Conservation (phyloP, 176 grass and related monocot species). For the Luzula sylvatica region DNA sequence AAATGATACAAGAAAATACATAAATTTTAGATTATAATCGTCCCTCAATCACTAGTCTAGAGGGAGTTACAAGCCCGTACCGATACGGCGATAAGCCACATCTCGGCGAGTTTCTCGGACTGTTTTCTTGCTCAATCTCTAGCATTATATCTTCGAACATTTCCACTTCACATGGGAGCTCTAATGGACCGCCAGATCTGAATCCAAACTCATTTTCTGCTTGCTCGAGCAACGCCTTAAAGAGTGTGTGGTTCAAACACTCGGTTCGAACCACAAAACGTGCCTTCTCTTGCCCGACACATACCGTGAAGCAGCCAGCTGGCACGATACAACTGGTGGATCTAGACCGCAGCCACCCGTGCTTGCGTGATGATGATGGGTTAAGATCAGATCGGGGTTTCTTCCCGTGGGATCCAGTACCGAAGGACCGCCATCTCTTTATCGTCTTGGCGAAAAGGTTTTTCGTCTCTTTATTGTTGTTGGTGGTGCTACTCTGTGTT, state of each 20-base stretch:
- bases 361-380: not conserved
- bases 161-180: conserved; percentile 22
- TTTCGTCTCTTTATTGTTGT: conserved; percentile 7
- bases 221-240: conserved; percentile 21
- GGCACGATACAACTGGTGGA: not conserved
- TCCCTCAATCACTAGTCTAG: not conserved
- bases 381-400: not conserved
- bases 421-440: conserved; percentile 14
- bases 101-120: not conserved
- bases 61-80: conserved; percentile 13
- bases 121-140: conserved; percentile 20
- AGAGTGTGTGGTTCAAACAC: conserved; percentile 29
- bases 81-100: not conserved
- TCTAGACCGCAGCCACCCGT: not conserved
- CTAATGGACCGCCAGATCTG: not conserved
- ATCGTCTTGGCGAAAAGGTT: conserved; percentile 13
- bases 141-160: conserved; percentile 19
- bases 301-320: conserved; percentile 23
- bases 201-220: conserved; percentile 13
- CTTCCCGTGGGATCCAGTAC: not conserved
- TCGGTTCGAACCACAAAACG: conserved; percentile 25
- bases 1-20: not conserved
- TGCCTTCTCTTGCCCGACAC: conserved; percentile 20
- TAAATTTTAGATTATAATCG: not conserved
- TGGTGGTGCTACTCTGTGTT: not conserved